Evolutionary conservation across 768 basidiomycete genomes (phyloP), one percentile per base, ranked within the genome.

Genomic region (Naganishia vishniacii): DNA sequence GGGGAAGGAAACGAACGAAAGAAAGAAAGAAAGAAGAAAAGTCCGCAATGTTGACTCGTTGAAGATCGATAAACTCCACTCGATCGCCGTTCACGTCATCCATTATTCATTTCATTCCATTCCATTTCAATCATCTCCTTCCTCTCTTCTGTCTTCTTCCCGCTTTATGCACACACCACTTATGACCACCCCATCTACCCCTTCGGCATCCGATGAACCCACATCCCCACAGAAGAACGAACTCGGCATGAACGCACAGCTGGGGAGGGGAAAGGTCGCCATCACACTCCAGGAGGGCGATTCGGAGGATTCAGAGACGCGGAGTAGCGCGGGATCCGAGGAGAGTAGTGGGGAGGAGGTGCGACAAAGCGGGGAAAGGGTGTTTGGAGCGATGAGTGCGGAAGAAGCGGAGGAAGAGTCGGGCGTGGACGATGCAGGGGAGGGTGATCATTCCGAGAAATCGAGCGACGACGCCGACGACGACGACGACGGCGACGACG

Each of bases 401-500:
- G 15, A 20, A 34, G 2, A 8, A 3, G 13, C 31, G 13, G 20
- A 8, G 16, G 18, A 6, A 40, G 9, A 40, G 37, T 40, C 9
- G 16, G 16, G 16, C 37, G 37, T n/a, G n/a, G 7, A 44, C 42
- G n/a, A 12, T 44, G 6, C 42, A 8, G 42, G 6, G 13, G 42
- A 44, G 18, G n/a, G 42, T 20, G 42, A 8, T 23, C 23, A 4
- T 3, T 18, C 31, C n/a, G 53, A 40, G 3, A 20, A n/a, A 3
- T 34, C 20, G 25, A 42, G 46, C 4, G 48, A 62, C 16, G 16
- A n/a, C 23, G 3, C 18, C 46, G 3, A 23, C 44, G 23, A 25
- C 42, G 63, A 64, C 4, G 40, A 3, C 56, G 63, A 48, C 2
- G 53, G 31, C 0, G 73, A 71, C 0, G 75, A 12, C 20, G 45